Conservation (phyloP, 441 rosid species). For the Bruguiera hainesii region DNA sequence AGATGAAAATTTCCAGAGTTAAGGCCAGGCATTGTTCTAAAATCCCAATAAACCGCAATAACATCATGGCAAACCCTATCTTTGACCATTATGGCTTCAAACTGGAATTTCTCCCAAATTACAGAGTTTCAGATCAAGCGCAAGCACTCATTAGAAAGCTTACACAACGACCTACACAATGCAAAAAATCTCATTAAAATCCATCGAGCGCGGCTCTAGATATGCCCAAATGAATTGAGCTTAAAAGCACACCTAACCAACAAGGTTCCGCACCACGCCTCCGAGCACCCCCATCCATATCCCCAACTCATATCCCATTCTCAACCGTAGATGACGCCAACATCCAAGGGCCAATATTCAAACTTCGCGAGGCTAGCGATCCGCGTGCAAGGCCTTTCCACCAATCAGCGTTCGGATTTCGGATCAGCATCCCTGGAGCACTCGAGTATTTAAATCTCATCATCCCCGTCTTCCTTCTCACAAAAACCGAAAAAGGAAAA, state of each 20-base stretch:
- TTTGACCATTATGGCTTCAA: slow-evolving; percentile 47
- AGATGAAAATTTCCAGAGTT: slow-evolving; percentile 9
- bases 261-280: slow-evolving; percentile 18
- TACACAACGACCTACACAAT: slow-evolving; percentile 32
- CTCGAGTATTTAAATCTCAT: slow-evolving; percentile 58
- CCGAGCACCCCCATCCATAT: slow-evolving; percentile 21
- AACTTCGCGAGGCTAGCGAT: slow-evolving; percentile 42
- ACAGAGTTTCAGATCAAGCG: not conserved
- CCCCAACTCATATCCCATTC: slow-evolving; percentile 9
- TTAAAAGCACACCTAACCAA: slow-evolving; percentile 67
- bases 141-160: slow-evolving; percentile 45
- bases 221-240: slow-evolving; percentile 31
- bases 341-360: slow-evolving; percentile 66
- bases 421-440: slow-evolving; percentile 31
- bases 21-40: slow-evolving; percentile 21
- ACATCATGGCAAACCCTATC: slow-evolving; percentile 29
- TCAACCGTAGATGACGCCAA: slow-evolving; percentile 40
- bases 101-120: slow-evolving; percentile 24
- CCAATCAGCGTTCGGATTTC: slow-evolving; percentile 55
- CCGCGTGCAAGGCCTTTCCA: slow-evolving; percentile 36
- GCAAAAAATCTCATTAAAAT: slow-evolving; percentile 28
- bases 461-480: slow-evolving; percentile 19
- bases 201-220: slow-evolving; percentile 24
- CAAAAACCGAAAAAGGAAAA: slow-evolving; percentile 6
- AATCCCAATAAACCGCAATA: slow-evolving; percentile 21